phyloP scores from a whole-genome alignment of 2,329 filamentous ascomycete species.

The Penicillium sp. region DNA sequence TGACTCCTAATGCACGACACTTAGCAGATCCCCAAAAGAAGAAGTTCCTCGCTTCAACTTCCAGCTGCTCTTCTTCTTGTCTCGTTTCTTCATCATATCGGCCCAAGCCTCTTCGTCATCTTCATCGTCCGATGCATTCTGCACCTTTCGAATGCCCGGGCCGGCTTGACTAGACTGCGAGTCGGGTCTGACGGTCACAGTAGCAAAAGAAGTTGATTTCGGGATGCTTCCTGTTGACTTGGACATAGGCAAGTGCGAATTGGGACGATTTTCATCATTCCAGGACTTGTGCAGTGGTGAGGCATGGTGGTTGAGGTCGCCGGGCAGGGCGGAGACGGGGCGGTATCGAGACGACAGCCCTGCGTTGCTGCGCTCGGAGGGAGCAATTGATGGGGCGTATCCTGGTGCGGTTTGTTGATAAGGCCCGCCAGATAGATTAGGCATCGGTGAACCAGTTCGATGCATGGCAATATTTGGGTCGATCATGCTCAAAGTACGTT shows the following conservation, averaged over 20 bases:
- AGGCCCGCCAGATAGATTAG: conserved; percentile 30
- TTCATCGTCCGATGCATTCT: conserved; percentile 41
- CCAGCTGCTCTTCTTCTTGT: conserved; percentile 52
- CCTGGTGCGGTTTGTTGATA: conserved; percentile 32
- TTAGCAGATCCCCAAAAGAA: conserved; percentile 39
- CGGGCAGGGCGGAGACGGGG: conserved; percentile 71
- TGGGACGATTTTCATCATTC: conserved; percentile 35
- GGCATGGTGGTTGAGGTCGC: conserved; percentile 35
- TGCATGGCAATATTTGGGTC: conserved; percentile 58
- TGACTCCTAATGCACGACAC: conserved; percentile 33
- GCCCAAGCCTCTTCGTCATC: conserved; percentile 53
- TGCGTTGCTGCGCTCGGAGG: conserved; percentile 91
- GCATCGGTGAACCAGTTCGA: conserved; percentile 38
- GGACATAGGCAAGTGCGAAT: conserved; percentile 21
- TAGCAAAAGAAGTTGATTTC: conserved; percentile 29
- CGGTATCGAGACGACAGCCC: conserved; percentile 88
- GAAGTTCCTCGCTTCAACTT: conserved; percentile 44
- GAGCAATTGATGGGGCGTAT: conserved; percentile 89
- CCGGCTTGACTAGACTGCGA: conserved; percentile 23
- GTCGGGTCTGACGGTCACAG: conserved; percentile 31
- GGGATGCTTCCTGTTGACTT: conserved; percentile 25
- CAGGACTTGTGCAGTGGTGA: conserved; percentile 38
- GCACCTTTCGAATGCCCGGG: conserved; percentile 13
- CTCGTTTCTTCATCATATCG: conserved; percentile 52
- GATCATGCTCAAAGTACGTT: conserved; percentile 82